Percentiles rank a stretch among this genome's conserved stretches.
phyloP scores from a whole-genome alignment of 805 yeast species.

The Lachancea fermentati region DNA sequence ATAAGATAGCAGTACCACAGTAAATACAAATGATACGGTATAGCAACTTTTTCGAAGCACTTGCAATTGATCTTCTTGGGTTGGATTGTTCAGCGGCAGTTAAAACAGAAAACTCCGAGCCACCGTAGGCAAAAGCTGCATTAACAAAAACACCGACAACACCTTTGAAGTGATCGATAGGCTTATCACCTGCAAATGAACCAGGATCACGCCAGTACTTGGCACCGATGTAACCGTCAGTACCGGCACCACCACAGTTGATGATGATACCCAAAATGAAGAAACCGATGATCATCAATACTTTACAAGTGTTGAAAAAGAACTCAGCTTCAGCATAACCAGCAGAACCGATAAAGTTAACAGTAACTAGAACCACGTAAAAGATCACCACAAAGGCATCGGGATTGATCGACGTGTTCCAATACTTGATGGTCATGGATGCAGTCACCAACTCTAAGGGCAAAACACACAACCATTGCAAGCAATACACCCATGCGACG shows the following conservation, averaged over 20 bases:
- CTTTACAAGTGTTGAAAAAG: conserved; percentile 59
- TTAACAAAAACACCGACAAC: conserved; percentile 47
- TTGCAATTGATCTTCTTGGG: conserved; percentile 52
- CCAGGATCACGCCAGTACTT: conserved; percentile 51
- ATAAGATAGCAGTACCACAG: conserved; percentile 41
- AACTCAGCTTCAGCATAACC: conserved; percentile 63
- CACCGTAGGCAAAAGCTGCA: conserved; percentile 58
- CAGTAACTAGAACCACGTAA: conserved; percentile 38
- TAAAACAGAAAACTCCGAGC: conserved; percentile 54
- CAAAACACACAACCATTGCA: conserved; percentile 58
- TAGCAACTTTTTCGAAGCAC: conserved; percentile 49
- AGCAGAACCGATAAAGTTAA: conserved; percentile 47
- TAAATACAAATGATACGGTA: conserved; percentile 50
- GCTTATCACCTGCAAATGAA: conserved; percentile 36
- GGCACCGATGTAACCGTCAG: conserved; percentile 44
- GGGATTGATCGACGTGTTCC: conserved; percentile 48
- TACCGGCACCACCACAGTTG: conserved; percentile 38
- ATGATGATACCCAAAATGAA: conserved; percentile 46
- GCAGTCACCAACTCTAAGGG: conserved; percentile 64
- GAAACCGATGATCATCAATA: conserved; percentile 55
- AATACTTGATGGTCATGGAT: conserved; percentile 52
- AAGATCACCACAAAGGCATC: conserved; percentile 55
- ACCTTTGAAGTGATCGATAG: conserved; percentile 48
- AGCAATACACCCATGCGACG: conserved; percentile 55
- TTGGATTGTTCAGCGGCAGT: conserved; percentile 55